Evolutionary conservation across 116 monocot species (phyloP).

Genomic region (Phalaenopsis hybrid): DNA sequence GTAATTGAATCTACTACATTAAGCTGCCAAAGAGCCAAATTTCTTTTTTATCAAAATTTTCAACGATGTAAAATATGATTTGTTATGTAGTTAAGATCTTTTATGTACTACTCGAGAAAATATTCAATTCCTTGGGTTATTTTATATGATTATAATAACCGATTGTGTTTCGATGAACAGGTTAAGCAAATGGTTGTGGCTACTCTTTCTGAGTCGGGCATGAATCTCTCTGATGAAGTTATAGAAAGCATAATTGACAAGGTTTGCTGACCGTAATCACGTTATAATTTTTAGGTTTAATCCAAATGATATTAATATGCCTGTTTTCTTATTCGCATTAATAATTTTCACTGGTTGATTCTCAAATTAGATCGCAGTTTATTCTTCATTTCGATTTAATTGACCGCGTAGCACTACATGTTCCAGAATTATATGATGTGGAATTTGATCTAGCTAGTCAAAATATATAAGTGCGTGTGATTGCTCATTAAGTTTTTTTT

Average conservation of each 20-base stretch:
- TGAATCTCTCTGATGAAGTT: constrained; percentile 96
- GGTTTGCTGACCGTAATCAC: constrained; percentile 21
- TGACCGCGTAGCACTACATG: background rate
- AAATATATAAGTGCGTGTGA: background rate
- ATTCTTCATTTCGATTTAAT: background rate
- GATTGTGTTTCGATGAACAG: constrained; percentile 22
- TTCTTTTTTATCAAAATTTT: no score
- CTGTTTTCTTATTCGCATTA: background rate
- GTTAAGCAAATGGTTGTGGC: constrained; percentile 99
- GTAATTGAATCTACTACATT: background rate
- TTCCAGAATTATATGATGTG: background rate
- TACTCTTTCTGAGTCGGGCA: constrained; percentile 92
- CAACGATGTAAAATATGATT: background rate
- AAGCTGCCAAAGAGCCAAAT: background rate
- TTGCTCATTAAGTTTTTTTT: no score
- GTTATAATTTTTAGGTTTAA: background rate
- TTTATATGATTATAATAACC: background rate
- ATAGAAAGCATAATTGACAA: constrained; percentile 95
- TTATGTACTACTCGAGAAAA: background rate
- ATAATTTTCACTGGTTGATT: background rate
- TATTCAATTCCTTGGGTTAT: background rate
- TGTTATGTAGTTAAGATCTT: background rate
- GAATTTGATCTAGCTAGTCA: background rate
- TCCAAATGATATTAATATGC: background rate
- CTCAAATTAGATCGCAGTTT: background rate